Evolutionary conservation across 177 flowering plant genomes (phyloP).

Genomic region (Vitis hybrid): DNA sequence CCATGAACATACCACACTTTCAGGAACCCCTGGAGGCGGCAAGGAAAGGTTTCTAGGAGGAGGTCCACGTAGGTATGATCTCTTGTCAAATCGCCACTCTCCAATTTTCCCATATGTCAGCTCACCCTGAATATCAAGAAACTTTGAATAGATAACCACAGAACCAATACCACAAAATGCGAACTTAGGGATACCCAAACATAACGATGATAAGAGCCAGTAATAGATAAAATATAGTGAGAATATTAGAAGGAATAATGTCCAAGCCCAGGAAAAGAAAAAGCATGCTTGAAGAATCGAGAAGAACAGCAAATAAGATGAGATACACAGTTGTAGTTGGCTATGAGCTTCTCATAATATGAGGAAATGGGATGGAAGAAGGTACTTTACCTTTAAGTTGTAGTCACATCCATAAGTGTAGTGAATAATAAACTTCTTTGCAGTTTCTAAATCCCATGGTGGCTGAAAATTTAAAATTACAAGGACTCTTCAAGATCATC

Average conservation of each 20-base stretch:
- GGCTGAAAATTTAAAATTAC: slow-evolving; percentile 50
- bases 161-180: not conserved
- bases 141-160: not conserved
- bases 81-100: slow-evolving; percentile 97
- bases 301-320: not conserved
- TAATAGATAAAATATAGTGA: too few species aligned
- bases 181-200: too few species aligned
- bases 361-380: not conserved
- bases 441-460: slow-evolving; percentile 71
- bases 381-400: slow-evolving; percentile 60
- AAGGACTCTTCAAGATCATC: not conserved
- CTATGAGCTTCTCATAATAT: not conserved
- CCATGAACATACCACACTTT: slow-evolving; percentile 86
- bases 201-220: too few species aligned
- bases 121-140: slow-evolving; percentile 62
- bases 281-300: too few species aligned
- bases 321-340: not conserved
- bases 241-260: too few species aligned
- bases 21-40: slow-evolving; percentile 98
- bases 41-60: slow-evolving; percentile 76
- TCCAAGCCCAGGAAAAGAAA: too few species aligned
- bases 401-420: slow-evolving; percentile 94
- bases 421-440: slow-evolving; percentile 71
- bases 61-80: slow-evolving; percentile 73
- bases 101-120: slow-evolving; percentile 91